Conservation (phyloP, 1,139 yeast species). For the Dujonia santamariae region DNA sequence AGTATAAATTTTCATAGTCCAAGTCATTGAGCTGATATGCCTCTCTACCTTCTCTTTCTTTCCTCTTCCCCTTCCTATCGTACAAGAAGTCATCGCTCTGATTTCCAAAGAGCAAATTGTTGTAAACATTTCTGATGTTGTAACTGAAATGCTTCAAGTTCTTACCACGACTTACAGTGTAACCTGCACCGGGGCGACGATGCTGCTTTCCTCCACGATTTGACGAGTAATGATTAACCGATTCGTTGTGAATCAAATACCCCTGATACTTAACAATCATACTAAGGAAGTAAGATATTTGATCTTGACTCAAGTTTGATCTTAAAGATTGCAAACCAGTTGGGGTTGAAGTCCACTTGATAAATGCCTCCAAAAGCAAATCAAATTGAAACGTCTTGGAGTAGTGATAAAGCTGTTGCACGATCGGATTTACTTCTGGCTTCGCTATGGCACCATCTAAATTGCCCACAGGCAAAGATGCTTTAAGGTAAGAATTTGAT, state of each 20-base stretch:
- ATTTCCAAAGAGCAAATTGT: slow-evolving; percentile 22
- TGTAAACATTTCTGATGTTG: slow-evolving; percentile 26
- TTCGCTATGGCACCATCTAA: not conserved
- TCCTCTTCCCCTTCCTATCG: no score
- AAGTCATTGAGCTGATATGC: slow-evolving; percentile 20
- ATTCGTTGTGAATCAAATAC: slow-evolving; percentile 11
- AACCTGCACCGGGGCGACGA: not conserved
- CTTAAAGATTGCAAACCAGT: slow-evolving; percentile 6
- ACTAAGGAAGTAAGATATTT: slow-evolving; percentile 20
- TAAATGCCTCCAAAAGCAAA: slow-evolving; percentile 19
- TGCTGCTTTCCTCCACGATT: not conserved
- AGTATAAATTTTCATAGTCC: slow-evolving; percentile 41
- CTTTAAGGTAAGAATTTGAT: no score
- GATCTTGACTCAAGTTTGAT: slow-evolving; percentile 5
- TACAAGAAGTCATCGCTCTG: slow-evolving; percentile 20
- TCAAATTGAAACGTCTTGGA: slow-evolving; percentile 15
- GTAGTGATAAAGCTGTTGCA: slow-evolving; percentile 3
- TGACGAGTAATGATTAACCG: slow-evolving; percentile 4
- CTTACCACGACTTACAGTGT: slow-evolving; percentile 4
- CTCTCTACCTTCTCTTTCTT: no score
- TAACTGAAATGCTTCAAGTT: slow-evolving; percentile 14
- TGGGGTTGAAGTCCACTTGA: slow-evolving; percentile 15
- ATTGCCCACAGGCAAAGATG: no score
- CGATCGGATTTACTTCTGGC: not conserved
- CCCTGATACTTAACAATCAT: slow-evolving; percentile 23